A percentile compares a stretch with the other conserved stretches of the same genome.
These are phyloP conservation scores for Cladosporium sp. DNA, from an alignment of 2,329 filamentous ascomycete genomes.

Conservation along the genomic window DNA sequence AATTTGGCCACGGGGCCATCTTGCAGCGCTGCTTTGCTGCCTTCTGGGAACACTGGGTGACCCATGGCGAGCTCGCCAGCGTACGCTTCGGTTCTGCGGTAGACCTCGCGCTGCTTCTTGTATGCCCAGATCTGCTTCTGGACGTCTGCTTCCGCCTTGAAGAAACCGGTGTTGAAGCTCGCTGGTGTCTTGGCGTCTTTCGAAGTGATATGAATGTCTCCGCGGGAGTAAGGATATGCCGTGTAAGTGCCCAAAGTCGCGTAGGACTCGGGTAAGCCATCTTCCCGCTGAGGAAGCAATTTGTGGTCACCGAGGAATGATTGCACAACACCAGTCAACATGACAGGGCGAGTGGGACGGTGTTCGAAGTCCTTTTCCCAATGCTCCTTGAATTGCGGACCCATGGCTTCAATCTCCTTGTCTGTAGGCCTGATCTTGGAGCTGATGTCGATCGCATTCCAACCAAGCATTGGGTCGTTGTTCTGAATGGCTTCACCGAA, in stretches of 20 bases:
- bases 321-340: conserved; percentile 42
- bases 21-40: conserved; percentile 45
- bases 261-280: background rate
- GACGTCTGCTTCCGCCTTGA: conserved; percentile 52
- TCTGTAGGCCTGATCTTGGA: conserved; percentile 58
- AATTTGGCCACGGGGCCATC: conserved; percentile 42
- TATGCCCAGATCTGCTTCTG: conserved; percentile 63
- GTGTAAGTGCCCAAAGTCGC: conserved; percentile 31
- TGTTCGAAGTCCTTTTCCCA: conserved; percentile 58
- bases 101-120: conserved; percentile 62
- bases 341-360: conserved; percentile 47
- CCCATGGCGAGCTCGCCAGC: conserved; percentile 39
- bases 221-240: conserved; percentile 61
- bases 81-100: conserved; percentile 55
- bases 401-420: conserved; percentile 52
- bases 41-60: conserved; percentile 40
- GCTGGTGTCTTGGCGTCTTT: conserved; percentile 40
- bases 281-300: conserved; percentile 5
- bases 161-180: conserved; percentile 32
- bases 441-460: conserved; percentile 56
- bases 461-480: conserved; percentile 54
- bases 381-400: conserved; percentile 51
- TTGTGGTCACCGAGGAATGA: conserved; percentile 32
- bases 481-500: conserved; percentile 46
- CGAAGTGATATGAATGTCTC: conserved; percentile 59